These are phyloP conservation scores for Rhizopogon vulgaris DNA, from an alignment of 768 basidiomycete species.

Conservation along the genomic window DNA sequence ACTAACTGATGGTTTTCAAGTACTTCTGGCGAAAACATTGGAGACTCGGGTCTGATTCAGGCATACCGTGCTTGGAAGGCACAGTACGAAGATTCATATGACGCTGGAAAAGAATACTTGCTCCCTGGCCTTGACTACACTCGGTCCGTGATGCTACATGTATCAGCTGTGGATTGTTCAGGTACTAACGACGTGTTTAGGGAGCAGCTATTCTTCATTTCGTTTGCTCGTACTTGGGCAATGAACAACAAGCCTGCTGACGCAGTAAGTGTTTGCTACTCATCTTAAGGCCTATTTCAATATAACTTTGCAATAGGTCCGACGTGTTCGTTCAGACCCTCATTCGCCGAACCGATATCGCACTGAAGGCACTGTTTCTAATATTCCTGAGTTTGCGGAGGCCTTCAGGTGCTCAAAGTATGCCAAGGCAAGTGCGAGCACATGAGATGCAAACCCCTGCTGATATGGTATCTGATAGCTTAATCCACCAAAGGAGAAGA, in stretches of 20 bases:
- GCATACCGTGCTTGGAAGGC: conserved; percentile 89
- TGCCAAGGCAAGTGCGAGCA: conserved; percentile 53
- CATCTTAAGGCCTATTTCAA: background rate
- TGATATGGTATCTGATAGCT: conserved; percentile 37
- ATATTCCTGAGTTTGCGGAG: conserved; percentile 82
- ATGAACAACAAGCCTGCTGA: conserved; percentile 73
- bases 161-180: background rate
- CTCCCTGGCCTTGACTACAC: conserved; percentile 80
- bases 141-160: conserved; percentile 35
- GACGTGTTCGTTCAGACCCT: conserved; percentile 80
- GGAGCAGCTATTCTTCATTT: conserved; percentile 93
- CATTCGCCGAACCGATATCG: conserved; percentile 80
- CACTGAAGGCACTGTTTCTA: conserved; percentile 80
- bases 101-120: conserved; percentile 58
- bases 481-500: conserved; percentile 75
- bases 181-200: conserved; percentile 29
- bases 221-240: conserved; percentile 87
- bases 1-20: conserved; percentile 31
- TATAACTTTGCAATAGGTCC: conserved; percentile 39
- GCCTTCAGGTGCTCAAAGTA: conserved; percentile 78
- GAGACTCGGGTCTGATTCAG: conserved; percentile 79
- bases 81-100: conserved; percentile 55
- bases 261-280: conserved; percentile 42
- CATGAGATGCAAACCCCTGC: background rate
- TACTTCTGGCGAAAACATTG: conserved; percentile 90